Evolutionary conservation across 345 rosid species (phyloP).

Genomic region (Sisymbrium irio): DNA sequence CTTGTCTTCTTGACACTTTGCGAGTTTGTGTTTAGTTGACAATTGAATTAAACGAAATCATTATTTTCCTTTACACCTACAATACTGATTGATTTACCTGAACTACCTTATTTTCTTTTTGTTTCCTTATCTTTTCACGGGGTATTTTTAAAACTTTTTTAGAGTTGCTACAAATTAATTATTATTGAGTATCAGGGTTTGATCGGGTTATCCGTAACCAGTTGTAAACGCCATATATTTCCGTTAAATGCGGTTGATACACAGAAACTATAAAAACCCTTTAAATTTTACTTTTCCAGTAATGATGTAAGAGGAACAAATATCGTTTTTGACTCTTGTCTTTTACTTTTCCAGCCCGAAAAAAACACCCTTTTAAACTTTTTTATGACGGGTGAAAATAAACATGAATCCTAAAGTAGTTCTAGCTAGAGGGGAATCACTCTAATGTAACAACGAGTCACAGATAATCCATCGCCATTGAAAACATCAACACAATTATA

Average conservation of each 20-base stretch:
- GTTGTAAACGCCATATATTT: neutral
- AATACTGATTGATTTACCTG: slow-evolving; percentile 13
- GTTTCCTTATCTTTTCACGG: neutral
- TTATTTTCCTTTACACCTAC: slow-evolving; percentile 2
- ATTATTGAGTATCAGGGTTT: neutral
- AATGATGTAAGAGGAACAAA: neutral
- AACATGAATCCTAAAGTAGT: too few species aligned
- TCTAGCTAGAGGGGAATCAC: too few species aligned
- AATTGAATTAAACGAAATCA: slow-evolving; percentile 15
- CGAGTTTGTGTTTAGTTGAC: slow-evolving; percentile 33
- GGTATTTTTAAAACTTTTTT: too few species aligned
- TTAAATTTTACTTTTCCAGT: too few species aligned
- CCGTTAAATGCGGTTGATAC: neutral
- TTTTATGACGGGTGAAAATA: too few species aligned
- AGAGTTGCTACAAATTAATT: neutral
- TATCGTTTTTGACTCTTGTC: too few species aligned
- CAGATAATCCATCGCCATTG: neutral
- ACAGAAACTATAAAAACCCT: neutral
- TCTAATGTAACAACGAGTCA: too few species aligned
- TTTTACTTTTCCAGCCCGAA: too few species aligned
- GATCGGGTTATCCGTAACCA: neutral
- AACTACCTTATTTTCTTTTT: neutral
- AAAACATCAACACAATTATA: neutral
- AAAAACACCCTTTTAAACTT: too few species aligned
- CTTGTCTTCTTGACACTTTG: slow-evolving; percentile 34